phyloP scores from a whole-genome alignment of 306 rosid species.

The Dryas octopetala region DNA sequence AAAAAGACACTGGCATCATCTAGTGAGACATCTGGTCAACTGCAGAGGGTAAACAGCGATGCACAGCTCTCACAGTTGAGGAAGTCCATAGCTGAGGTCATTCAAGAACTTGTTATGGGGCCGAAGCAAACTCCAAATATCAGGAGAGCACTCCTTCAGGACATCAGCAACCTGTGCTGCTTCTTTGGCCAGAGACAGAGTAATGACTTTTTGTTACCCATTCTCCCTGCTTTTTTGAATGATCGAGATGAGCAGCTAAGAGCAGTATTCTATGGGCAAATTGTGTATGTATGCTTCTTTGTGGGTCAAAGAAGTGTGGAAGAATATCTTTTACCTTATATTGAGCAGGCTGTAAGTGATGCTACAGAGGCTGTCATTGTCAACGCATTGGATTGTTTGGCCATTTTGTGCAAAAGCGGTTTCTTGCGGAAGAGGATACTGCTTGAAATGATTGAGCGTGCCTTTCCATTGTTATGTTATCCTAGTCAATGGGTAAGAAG shows the following conservation, averaged over 20 bases:
- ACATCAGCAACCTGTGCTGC: constrained; percentile 83
- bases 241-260: constrained; percentile 93
- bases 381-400: constrained; percentile 81
- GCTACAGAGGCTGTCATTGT: constrained; percentile 78
- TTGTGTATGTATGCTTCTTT: constrained; percentile 92
- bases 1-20: constrained; percentile 54
- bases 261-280: constrained; percentile 85
- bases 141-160: constrained; percentile 95
- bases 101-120: constrained; percentile 99
- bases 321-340: constrained; percentile 96
- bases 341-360: constrained; percentile 93
- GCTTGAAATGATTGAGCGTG: constrained; percentile 90
- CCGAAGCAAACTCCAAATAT: constrained; percentile 98
- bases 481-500: constrained; percentile 93
- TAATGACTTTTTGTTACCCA: constrained; percentile 88
- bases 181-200: constrained; percentile 98
- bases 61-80: constrained; percentile 76
- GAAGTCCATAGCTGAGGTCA: constrained; percentile 94
- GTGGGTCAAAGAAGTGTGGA: constrained; percentile 99
- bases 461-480: constrained; percentile 86
- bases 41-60: constrained; percentile 59
- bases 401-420: constrained; percentile 74
- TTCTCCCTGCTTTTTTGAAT: constrained; percentile 94
- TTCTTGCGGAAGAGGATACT: constrained; percentile 84
- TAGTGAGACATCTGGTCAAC: constrained; percentile 63